These are phyloP conservation scores for Pichia ethanolica DNA, from an alignment of 805 yeast genomes.

Conservation along the genomic window DNA sequence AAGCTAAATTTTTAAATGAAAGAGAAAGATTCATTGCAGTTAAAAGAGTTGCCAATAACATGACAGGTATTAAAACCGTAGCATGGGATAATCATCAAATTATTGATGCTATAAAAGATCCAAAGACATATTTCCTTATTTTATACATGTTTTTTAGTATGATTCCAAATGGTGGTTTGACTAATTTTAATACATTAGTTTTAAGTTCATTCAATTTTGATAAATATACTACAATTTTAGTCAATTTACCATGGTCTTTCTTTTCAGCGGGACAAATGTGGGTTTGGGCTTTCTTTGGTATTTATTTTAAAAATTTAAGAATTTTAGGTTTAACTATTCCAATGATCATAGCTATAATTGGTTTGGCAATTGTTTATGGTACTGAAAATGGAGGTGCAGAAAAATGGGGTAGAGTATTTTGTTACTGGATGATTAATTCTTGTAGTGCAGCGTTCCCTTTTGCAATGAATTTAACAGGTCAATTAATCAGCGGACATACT, in stretches of 20 bases:
- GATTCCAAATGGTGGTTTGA: constrained; percentile 19
- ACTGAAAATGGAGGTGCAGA: constrained; percentile 15
- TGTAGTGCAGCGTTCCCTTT: constrained; percentile 27
- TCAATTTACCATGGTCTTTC: constrained; percentile 18
- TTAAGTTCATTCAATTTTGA: constrained; percentile 14
- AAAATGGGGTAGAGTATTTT: constrained; percentile 26
- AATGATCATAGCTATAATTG: constrained; percentile 33
- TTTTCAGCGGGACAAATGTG: constrained; percentile 17
- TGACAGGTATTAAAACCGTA: constrained; percentile 34
- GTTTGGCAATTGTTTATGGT: constrained; percentile 12
- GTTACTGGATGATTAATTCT: constrained; percentile 31
- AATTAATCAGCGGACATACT: constrained; percentile 43
- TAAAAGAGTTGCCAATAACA: constrained; percentile 28
- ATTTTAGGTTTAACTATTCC: constrained; percentile 35
- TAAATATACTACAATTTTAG: constrained; percentile 15
- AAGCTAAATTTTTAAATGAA: constrained; percentile 35
- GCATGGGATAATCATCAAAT: constrained; percentile 38
- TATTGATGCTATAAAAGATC: constrained; percentile 40
- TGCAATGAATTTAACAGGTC: constrained; percentile 21
- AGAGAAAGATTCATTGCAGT: constrained; percentile 34
- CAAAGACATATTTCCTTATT: constrained; percentile 34
- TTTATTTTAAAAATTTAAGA: constrained; percentile 13
- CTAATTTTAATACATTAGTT: constrained; percentile 16
- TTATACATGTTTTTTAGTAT: constrained; percentile 17
- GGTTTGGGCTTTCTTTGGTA: constrained; percentile 15